Evolutionary conservation across 2,329 filamentous ascomycete species (phyloP).

Genomic region (Talaromyces sp.): DNA sequence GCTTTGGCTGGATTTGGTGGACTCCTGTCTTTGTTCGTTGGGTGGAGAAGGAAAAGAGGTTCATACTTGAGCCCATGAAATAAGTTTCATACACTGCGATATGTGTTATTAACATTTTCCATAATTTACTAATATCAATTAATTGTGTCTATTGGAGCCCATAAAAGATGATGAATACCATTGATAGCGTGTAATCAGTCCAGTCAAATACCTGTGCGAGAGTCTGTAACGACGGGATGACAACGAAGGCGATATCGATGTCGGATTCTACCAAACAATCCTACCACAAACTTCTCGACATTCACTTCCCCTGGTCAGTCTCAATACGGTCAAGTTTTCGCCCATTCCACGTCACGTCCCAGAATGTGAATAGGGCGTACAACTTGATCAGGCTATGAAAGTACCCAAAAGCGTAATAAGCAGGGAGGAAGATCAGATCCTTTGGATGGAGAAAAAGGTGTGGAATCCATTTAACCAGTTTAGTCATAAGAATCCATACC

Average conservation of each 20-base stretch:
- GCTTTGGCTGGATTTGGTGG: constrained; percentile 14
- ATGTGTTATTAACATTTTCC: not conserved
- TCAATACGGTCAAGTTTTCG: constrained; percentile 29
- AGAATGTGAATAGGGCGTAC: constrained; percentile 53
- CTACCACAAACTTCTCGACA: not conserved
- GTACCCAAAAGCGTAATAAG: constrained; percentile 55
- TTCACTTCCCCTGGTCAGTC: not conserved
- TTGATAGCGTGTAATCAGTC: not conserved
- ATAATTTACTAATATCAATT: not conserved
- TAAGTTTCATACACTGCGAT: not conserved
- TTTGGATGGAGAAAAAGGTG: constrained; percentile 51
- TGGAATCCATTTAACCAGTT: constrained; percentile 55
- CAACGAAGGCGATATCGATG: not conserved
- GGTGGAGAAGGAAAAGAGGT: not conserved
- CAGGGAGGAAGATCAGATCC: constrained; percentile 51
- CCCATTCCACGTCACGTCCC: constrained; percentile 44
- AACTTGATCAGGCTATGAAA: constrained; percentile 57
- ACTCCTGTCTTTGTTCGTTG: constrained; percentile 6
- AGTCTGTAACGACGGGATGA: not conserved
- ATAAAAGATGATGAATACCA: not conserved
- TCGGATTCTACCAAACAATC: not conserved
- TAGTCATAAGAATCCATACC: constrained; percentile 53
- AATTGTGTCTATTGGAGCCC: not conserved
- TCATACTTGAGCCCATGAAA: not conserved
- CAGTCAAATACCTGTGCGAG: not conserved